Base-by-base conservation (phyloP, 208 protist species). In the Crithidia acanthocephali region DNA sequence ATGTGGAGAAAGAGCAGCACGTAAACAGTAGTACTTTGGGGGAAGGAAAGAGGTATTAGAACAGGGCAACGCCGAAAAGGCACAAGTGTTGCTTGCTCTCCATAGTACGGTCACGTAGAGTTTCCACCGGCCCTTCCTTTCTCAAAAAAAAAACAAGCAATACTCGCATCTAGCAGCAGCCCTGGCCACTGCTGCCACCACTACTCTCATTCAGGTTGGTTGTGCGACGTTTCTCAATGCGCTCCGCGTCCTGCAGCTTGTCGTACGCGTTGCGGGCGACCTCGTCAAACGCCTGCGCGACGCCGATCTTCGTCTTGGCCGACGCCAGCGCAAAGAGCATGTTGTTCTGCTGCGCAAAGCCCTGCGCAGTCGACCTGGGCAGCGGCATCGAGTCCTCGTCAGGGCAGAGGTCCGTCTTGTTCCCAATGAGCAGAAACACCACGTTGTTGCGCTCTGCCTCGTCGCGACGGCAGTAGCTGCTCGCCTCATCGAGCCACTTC, bases 241-340 rank as follows among this genome's bases (percentile, higher is more conserved):
- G 72, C 30, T 72, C 66, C 18, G 63, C 37, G 30, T 79, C 68
- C 40, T 64, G 59, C 59, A 88, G 11, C 60, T 65, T 79, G 48
- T 94, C 88, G 28, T 94, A 86, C 51, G 84, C 88, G n/a, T 62
- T 71, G 9, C 82, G 70, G 18, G 83, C 87, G 18, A 95, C 57
- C 58, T 97, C 88, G 42, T 95, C 85, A 67, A 97, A 97, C 5
- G 91, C 88, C 67, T 95, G 77, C 23, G 86, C 61, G 20, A 97
- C 84, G 9, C 84, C 84, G 4, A 79, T 68, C n/a, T 56, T 69
- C 23, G 93, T 96, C 63, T 95, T 95, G 15, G 93, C 93, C 20
- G 81, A 91, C 23, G 80, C 78, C 48, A 95, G 79, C n/a, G 93
- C 79, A 44, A 92, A 93, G 15, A 96, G 66, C 91, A 97, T 96